Evolutionary conservation across 2,329 filamentous ascomycete species (phyloP).

Genomic region (Ascochyta lentis): DNA sequence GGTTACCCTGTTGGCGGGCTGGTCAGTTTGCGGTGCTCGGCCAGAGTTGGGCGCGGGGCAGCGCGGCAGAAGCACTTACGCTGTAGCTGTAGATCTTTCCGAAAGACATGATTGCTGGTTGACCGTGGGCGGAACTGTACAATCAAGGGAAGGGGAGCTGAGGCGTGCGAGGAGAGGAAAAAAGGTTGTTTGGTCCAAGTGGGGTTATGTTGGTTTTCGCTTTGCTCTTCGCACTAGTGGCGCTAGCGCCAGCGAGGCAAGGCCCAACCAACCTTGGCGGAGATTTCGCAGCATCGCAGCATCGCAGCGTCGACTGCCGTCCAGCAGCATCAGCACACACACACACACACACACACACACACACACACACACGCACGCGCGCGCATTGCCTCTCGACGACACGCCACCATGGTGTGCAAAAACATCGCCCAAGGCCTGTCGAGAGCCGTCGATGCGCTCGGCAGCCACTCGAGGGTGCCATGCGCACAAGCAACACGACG

Average conservation of each 20-base stretch:
- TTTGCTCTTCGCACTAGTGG: constrained; percentile 21
- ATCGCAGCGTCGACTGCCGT: background rate
- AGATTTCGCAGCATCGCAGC: constrained; percentile 4
- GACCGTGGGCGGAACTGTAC: constrained; percentile 31
- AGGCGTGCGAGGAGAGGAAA: constrained; percentile 33
- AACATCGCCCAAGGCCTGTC: constrained; percentile 40
- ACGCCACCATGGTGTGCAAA: constrained; percentile 38
- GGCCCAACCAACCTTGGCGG: constrained; percentile 6
- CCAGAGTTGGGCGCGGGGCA: background rate
- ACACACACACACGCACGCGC: constrained; percentile 7
- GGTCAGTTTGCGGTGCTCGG: constrained; percentile 26
- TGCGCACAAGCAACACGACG: constrained; percentile 31
- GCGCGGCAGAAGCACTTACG: constrained; percentile 50
- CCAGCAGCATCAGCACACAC: background rate
- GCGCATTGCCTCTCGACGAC: constrained; percentile 11
- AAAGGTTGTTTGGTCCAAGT: constrained; percentile 35
- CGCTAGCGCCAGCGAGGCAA: background rate
- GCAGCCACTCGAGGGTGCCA: constrained; percentile 27
- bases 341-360: constrained; percentile 3
- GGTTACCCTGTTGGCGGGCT: constrained; percentile 71
- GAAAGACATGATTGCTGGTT: constrained; percentile 79
- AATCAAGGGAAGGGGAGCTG: constrained; percentile 38
- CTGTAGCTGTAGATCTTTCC: constrained; percentile 92
- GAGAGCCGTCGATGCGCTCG: constrained; percentile 36
- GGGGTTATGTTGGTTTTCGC: constrained; percentile 36